Percentiles rank a stretch among this genome's conserved stretches.
Conservation (phyloP, 179 eudicot species). For the Actinidia arguta region DNA sequence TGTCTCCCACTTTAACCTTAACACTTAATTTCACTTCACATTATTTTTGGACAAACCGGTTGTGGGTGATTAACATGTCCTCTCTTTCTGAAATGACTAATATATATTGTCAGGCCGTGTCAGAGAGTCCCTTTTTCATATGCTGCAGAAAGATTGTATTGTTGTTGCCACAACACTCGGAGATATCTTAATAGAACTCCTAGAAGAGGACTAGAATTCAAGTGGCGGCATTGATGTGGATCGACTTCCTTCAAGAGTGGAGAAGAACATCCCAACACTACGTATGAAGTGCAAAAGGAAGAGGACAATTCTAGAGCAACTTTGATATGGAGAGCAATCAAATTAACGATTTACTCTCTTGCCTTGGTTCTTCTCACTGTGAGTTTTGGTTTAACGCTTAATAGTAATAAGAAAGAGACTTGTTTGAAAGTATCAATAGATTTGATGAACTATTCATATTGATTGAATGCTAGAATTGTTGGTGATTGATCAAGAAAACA, state of each 20-base stretch:
- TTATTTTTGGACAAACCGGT: neutral
- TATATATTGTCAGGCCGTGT: neutral
- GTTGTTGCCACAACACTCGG: neutral
- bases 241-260: constrained; percentile 25
- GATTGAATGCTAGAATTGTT: neutral
- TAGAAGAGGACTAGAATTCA: neutral
- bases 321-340: constrained; percentile 93
- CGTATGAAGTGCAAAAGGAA: constrained; percentile 33
- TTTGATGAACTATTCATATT: neutral
- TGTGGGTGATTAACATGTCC: neutral
- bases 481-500: neutral
- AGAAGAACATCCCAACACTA: constrained; percentile 26
- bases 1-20: neutral
- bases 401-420: neutral
- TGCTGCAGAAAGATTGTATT: neutral
- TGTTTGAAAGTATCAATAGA: neutral
- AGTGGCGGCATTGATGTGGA: neutral
- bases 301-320: constrained; percentile 65
- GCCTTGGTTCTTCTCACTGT: constrained; percentile 89
- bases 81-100: neutral
- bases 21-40: neutral
- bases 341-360: constrained; percentile 86
- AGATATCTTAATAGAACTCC: neutral
- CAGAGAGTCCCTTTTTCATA: neutral
- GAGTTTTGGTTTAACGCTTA: constrained; percentile 27